A percentile compares a stretch with the other conserved stretches of the same genome.
phyloP scores from a whole-genome alignment of 495 filamentous ascomycete species.

The Podospora appendiculata region DNA sequence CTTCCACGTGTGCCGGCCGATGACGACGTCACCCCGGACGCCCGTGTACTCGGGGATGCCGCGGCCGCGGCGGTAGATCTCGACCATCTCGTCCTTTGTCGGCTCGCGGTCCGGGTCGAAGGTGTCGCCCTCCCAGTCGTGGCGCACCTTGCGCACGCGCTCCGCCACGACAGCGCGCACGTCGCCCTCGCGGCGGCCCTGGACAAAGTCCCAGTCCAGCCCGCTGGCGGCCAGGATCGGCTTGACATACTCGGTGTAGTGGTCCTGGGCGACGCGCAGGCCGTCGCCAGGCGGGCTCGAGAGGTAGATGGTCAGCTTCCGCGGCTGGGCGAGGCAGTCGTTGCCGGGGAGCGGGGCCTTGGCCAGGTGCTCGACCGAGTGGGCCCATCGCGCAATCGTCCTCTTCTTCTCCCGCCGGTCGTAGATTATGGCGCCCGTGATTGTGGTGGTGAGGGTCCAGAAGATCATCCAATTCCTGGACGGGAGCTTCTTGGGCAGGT shows the following conservation, averaged over 20 bases:
- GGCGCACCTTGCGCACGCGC: slow-evolving; percentile 61
- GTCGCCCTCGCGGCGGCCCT: slow-evolving; percentile 83
- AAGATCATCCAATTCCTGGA: slow-evolving; percentile 99
- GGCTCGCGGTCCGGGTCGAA: slow-evolving; percentile 29
- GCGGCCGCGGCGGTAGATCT: slow-evolving; percentile 47
- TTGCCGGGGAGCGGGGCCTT: slow-evolving; percentile 56
- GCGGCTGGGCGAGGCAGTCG: slow-evolving; percentile 55
- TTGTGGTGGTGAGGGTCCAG: slow-evolving; percentile 65
- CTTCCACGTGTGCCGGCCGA: slow-evolving; percentile 94
- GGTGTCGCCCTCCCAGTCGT: slow-evolving; percentile 46
- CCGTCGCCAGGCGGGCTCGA: slow-evolving; percentile 80
- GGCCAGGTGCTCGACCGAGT: slow-evolving; percentile 78
- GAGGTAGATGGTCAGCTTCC: slow-evolving; percentile 81
- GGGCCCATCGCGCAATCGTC: slow-evolving; percentile 77
- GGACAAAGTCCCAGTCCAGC: slow-evolving; percentile 90
- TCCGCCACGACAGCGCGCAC: slow-evolving; percentile 76
- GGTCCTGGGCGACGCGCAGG: slow-evolving; percentile 71
- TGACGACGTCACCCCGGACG: slow-evolving; percentile 71
- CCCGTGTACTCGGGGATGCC: slow-evolving; percentile 66
- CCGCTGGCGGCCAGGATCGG: slow-evolving; percentile 84
- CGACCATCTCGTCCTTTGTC: slow-evolving; percentile 48
- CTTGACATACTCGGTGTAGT: slow-evolving; percentile 94
- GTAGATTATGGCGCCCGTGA: slow-evolving; percentile 73
- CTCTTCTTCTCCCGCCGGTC: slow-evolving; percentile 83
- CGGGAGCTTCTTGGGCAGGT: slow-evolving; percentile 73